Evolutionary conservation across 805 yeast genomes (phyloP), one percentile per base, ranked within the genome.

Genomic region (Candida broadrunensis): DNA sequence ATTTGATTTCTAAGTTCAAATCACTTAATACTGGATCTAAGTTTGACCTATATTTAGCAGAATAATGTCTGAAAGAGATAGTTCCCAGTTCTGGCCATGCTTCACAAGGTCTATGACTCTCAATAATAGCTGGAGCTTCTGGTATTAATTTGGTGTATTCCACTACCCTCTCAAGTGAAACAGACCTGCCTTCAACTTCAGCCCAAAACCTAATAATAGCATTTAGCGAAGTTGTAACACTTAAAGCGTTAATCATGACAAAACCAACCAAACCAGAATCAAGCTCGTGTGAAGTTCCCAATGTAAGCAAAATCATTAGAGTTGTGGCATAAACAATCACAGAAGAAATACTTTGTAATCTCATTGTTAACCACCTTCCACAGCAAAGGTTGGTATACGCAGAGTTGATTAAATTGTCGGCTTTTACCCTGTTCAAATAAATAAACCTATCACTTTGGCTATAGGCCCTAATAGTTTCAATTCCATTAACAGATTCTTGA

Each of bases 41-140:
- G 42, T 83, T 89, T n/a, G 81, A 78, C 61, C 97, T 80, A 58
- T 90, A 90, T 45, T 87, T 76, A 4, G 97, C 81, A 12, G 88
- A 80, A 60, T 88, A 91, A 51, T 86, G 59, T 25, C 77, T 72
- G 56, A 89, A 84, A 35, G 69, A 68, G 36, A 89, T 75, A 2
- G 68, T 75, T 38, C 97, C 97, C n/a, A 65, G 55, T 5, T 66
- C 56, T n/a, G 96, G 96, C 96, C 97, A 90, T n/a, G 63, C 50
- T 2, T 58, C 55, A 6, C 69, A 62, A 2, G 83, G 72, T 37
- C 50, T 44, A 31, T 37, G 38, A 14, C 45, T 47, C 30, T 55
- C 55, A 18, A 80, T 59, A 21, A 73, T 52, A 45, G 68, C 72
- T 7, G 72, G 58, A 32, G 73, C 74, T 54, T 74, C 82, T 3